These are phyloP conservation scores for Monosporascus sp. DNA, from an alignment of 2,329 filamentous ascomycete species.

Conservation along the genomic window DNA sequence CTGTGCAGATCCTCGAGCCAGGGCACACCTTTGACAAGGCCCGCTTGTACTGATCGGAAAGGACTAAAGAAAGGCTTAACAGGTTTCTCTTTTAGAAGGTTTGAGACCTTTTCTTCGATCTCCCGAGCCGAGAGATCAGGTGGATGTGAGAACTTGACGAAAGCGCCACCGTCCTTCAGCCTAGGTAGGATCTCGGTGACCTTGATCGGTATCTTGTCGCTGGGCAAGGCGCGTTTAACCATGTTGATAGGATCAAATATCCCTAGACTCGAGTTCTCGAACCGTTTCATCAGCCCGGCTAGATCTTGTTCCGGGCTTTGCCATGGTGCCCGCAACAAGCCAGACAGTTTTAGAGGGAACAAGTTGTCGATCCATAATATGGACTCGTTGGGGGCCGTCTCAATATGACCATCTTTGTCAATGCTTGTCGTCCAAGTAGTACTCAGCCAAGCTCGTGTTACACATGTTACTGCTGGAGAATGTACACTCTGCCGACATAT, in stretches of 20 bases:
- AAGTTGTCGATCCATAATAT: constrained; percentile 91
- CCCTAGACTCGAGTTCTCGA: constrained; percentile 46
- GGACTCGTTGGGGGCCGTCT: constrained; percentile 68
- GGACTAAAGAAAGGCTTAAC: constrained; percentile 90
- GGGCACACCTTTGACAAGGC: constrained; percentile 74
- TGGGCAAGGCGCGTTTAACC: constrained; percentile 59
- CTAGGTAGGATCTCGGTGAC: constrained; percentile 79
- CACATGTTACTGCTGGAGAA: constrained; percentile 11
- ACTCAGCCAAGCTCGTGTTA: constrained; percentile 35
- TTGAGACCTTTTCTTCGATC: constrained; percentile 56
- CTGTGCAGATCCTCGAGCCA: constrained; percentile 93
- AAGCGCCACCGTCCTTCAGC: constrained; percentile 87
- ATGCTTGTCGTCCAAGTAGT: constrained; percentile 42
- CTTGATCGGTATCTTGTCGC: constrained; percentile 52
- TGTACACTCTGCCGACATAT: neutral
- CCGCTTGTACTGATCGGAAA: constrained; percentile 64
- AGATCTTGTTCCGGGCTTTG: constrained; percentile 43
- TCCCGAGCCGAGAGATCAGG: constrained; percentile 41
- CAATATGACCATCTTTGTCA: constrained; percentile 75
- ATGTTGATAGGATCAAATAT: constrained; percentile 48
- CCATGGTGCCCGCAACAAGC: constrained; percentile 42
- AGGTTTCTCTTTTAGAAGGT: constrained; percentile 62
- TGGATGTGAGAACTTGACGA: constrained; percentile 54
- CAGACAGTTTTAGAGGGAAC: constrained; percentile 69
- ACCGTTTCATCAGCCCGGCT: constrained; percentile 44